Evolutionary conservation across 116 monocot genomes (phyloP).

Genomic region (Zostera marina): DNA sequence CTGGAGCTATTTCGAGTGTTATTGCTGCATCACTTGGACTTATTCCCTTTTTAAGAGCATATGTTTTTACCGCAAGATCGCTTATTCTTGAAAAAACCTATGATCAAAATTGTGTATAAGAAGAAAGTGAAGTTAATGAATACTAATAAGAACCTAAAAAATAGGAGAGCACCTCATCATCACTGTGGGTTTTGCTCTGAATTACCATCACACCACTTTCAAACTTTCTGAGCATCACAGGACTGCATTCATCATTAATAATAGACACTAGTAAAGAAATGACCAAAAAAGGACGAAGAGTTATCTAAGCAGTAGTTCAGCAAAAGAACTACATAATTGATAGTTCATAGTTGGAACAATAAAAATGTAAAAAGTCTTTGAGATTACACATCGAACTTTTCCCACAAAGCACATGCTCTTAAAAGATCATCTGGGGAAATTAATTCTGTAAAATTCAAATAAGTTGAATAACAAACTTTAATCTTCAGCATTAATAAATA

Average conservation of each 20-base stretch:
- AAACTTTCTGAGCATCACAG: conserved; percentile 88
- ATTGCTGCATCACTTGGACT: conserved; percentile 85
- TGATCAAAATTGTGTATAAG: background rate
- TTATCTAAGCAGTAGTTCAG: background rate
- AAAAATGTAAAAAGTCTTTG: conserved; percentile 11
- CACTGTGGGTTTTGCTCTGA: conserved; percentile 80
- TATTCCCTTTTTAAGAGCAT: conserved; percentile 56
- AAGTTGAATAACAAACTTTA: background rate
- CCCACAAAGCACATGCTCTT: conserved; percentile 88
- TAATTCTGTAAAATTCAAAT: conserved; percentile 38
- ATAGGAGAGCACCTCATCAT: conserved; percentile 65
- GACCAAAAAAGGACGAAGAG: background rate
- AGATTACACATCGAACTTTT: conserved; percentile 90
- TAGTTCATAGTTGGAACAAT: no score
- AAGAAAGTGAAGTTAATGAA: background rate
- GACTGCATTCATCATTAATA: conserved; percentile 29
- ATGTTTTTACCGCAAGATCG: conserved; percentile 47
- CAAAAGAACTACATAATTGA: background rate
- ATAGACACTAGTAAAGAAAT: background rate
- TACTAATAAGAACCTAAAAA: background rate
- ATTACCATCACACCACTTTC: conserved; percentile 90
- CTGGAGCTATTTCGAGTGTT: conserved; percentile 76
- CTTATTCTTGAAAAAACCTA: conserved; percentile 69
- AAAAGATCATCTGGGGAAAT: conserved; percentile 93
- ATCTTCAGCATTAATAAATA: background rate